These are phyloP conservation scores for Ceratocystis eucalypticola DNA, from an alignment of 2,329 filamentous ascomycete genomes.

Conservation along the genomic window DNA sequence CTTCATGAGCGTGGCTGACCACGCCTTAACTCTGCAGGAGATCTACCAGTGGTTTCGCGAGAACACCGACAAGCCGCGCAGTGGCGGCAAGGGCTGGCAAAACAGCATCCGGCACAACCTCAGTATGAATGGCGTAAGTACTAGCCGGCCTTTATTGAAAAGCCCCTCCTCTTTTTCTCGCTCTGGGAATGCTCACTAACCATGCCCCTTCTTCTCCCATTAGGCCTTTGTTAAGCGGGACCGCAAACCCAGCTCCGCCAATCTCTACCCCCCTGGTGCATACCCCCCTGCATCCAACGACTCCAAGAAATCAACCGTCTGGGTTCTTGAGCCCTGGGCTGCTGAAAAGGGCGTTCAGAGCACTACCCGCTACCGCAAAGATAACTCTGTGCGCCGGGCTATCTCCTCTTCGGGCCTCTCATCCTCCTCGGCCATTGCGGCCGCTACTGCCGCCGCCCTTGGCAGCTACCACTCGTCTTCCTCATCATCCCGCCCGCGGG, in stretches of 20 bases:
- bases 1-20: constrained; percentile 50
- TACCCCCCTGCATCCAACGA: constrained; percentile 29
- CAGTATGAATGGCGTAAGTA: constrained; percentile 77
- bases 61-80: constrained; percentile 70
- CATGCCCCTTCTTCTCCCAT: neutral
- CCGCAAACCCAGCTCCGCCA: constrained; percentile 7
- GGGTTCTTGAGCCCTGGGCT: constrained; percentile 62
- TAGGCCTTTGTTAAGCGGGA: constrained; percentile 35
- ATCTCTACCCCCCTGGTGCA: neutral
- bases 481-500: neutral
- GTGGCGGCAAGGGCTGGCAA: constrained; percentile 65
- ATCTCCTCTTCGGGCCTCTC: constrained; percentile 9
- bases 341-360: constrained; percentile 62
- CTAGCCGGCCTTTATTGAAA: neutral
- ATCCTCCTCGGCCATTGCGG: neutral
- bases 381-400: constrained; percentile 25
- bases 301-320: constrained; percentile 50
- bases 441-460: neutral
- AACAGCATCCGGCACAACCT: constrained; percentile 93
- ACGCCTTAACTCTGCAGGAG: constrained; percentile 66
- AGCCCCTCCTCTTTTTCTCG: constrained; percentile 6
- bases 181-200: constrained; percentile 1
- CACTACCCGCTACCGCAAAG: constrained; percentile 65
- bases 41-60: constrained; percentile 83
- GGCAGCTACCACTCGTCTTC: neutral